Percentiles rank a stretch among this genome's conserved stretches.
These are phyloP conservation scores for Neonectria faginata DNA, from an alignment of 2,329 filamentous ascomycete genomes.

Conservation along the genomic window DNA sequence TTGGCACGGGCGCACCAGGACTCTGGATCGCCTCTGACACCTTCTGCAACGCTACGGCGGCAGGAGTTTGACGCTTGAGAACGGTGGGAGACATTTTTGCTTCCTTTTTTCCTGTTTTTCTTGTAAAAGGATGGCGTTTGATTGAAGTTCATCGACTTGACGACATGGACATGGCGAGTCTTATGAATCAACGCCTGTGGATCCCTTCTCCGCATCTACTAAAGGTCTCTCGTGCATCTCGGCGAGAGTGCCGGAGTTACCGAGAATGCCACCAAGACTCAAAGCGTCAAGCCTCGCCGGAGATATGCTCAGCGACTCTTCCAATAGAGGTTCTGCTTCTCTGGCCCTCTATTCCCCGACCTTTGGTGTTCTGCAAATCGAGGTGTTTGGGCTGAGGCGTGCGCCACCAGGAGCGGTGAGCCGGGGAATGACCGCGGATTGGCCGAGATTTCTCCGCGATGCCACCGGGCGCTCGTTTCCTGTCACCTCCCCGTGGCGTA, in stretches of 20 bases:
- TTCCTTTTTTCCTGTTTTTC: not conserved
- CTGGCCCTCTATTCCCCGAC: not conserved
- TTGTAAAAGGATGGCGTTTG: not conserved
- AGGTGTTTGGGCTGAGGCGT: too few relatives aligned
- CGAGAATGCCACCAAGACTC: not conserved
- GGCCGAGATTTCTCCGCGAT: too few relatives aligned
- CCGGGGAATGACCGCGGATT: too few relatives aligned
- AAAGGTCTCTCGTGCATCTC: constrained; percentile 11
- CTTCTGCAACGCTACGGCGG: constrained; percentile 35
- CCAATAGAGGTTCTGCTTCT: constrained; percentile 2
- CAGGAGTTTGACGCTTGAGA: constrained; percentile 31
- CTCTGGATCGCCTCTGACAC: constrained; percentile 37
- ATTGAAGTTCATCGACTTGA: not conserved
- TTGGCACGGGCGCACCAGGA: constrained; percentile 23
- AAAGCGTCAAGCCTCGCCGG: constrained; percentile 19
- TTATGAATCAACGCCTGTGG: constrained; percentile 5
- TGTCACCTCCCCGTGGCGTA: too few relatives aligned
- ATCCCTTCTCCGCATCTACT: not conserved
- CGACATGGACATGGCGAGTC: not conserved
- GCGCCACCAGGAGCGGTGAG: too few relatives aligned
- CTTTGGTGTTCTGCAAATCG: too few relatives aligned
- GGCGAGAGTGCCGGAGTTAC: constrained; percentile 9
- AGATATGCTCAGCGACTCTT: not conserved
- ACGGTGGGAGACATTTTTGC: constrained; percentile 33
- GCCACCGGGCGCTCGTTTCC: too few relatives aligned